Base-by-base conservation (phyloP, 2,329 filamentous ascomycete species). In the Knufia petricola region DNA sequence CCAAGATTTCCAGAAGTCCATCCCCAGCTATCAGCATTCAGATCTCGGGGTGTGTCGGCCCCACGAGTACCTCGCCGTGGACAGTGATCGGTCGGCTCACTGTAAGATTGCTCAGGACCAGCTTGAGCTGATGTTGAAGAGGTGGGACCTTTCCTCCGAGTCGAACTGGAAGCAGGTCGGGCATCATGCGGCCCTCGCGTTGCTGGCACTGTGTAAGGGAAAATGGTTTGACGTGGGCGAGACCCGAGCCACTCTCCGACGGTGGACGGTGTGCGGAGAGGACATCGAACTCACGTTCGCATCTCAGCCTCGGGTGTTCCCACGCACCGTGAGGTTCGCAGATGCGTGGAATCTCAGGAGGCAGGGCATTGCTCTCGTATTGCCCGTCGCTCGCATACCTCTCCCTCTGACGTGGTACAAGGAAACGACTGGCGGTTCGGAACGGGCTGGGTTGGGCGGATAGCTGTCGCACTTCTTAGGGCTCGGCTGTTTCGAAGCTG, bases 21-120 rank as follows among this genome's bases (percentile, higher is more conserved):
- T 37, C 13, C 34, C 34, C 17, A n/a, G 34, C 34, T 37, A 37
- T 37, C 34, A 37, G 34, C 34, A 37, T 37, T 37, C 34, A 37
- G 34, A 37, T 37, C 34, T 37, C 34, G 34, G n/a, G 15, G 34
- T 37, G 34, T 37, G 34, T 37, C 34, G 15, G 34, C 34, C 34
- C 34, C 34, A 37, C 34, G 34, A 37, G 34, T 37, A 37, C 34
- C 34, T 37, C 34, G 34, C 34, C 34, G 34, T 37, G 4, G 34
- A 37, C 34, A 37, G 34, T 37, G 17, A 37, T 37, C 34, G 34
- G 34, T 37, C 34, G 6, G 34, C 34, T 37, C 34, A 37, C 34
- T 37, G 34, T 37, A 37, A 37, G 34, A 37, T 37, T 37, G 34
- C 34, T 37, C 34, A 37, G 34, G 34, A 37, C 34, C 34, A 37